Base-by-base conservation (phyloP, 306 rosid species). In the Prunus mira region DNA sequence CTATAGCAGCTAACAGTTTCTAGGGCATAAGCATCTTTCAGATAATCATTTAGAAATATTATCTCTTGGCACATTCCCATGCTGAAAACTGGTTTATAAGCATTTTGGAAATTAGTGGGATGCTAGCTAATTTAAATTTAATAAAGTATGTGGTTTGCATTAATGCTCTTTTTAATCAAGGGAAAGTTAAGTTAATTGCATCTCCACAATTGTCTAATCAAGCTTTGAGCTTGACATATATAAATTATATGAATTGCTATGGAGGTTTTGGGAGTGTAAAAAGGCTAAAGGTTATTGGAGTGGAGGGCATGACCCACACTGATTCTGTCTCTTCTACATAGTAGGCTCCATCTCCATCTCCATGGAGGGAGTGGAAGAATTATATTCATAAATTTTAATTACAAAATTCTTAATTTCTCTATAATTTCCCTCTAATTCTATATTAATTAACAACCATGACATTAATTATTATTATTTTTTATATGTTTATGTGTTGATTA, bases 131-230 rank as follows among this genome's bases (percentile, higher is more conserved):
- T 34, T 43, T 24, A 56, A 25, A 41, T 66, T n/a, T 57, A 49
- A 72, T 30, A 63, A 72, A 78, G 63, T 54, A 58, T 47, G 72
- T 74, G 78, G 76, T 41, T 61, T 71, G 75, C 76, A 79, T 72
- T 76, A 67, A 76, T 81, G 84, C 60, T 83, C 71, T 88, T 83
- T 34, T 34, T 34, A 34, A 34, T 34, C 41, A 34, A 34, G 69
- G 76, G 76, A 85, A 82, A 76, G 84, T 54, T 78, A 85, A 85
- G 84, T 74, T 77, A 28, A 13, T 38, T 65, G 30, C 74, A 82
- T 64, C 81, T 72, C 82, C 89, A 82, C 72, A 69, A 75, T 47
- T 73, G 87, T 84, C 89, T 86, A 78, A 87, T 91, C 86, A 84
- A 83, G 58, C 82, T 78, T 73, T 83, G 85, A 78, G 60, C 30